A percentile compares a stretch with the other conserved stretches of the same genome.
These are phyloP conservation scores for Linderniella brevidens DNA, from an alignment of 257 asterid genomes.

Conservation along the genomic window DNA sequence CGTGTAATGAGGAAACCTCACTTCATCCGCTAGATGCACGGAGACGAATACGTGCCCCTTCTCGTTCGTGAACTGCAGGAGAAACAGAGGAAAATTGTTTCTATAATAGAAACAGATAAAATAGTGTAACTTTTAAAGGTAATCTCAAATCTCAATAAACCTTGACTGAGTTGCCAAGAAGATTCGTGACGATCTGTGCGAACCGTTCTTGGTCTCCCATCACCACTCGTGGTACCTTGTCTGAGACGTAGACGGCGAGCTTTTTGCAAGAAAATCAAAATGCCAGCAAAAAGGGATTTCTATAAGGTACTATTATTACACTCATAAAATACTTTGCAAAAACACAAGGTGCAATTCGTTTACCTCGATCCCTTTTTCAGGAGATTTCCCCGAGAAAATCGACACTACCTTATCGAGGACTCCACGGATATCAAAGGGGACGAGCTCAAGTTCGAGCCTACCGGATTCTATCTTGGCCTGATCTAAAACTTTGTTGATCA, in stretches of 20 bases:
- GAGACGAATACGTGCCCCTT: conserved; percentile 82
- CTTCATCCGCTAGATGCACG: conserved; percentile 74
- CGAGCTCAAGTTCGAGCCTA: conserved; percentile 85
- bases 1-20: conserved; percentile 21
- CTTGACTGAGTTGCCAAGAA: conserved; percentile 88
- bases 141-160: conserved; percentile 24
- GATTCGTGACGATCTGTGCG: conserved; percentile 76
- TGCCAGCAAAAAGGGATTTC: conserved; percentile 6
- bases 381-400: conserved; percentile 76
- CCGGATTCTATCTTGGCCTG: conserved; percentile 97
- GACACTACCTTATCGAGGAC: conserved; percentile 29
- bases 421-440: conserved; percentile 23
- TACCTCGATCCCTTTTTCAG: conserved; percentile 88
- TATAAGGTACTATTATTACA: neutral
- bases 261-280: conserved; percentile 19
- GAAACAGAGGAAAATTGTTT: conserved; percentile 6
- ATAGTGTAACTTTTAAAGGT: neutral
- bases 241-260: conserved; percentile 85
- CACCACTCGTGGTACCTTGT: conserved; percentile 54
- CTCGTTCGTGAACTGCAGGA: conserved; percentile 59
- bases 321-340: neutral
- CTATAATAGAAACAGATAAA: too few relatives aligned
- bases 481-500: conserved; percentile 87
- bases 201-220: conserved; percentile 95
- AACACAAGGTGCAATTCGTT: conserved; percentile 2